Base-by-base conservation (phyloP, 805 yeast species). In the Maudiozyma serrabonitensis region DNA sequence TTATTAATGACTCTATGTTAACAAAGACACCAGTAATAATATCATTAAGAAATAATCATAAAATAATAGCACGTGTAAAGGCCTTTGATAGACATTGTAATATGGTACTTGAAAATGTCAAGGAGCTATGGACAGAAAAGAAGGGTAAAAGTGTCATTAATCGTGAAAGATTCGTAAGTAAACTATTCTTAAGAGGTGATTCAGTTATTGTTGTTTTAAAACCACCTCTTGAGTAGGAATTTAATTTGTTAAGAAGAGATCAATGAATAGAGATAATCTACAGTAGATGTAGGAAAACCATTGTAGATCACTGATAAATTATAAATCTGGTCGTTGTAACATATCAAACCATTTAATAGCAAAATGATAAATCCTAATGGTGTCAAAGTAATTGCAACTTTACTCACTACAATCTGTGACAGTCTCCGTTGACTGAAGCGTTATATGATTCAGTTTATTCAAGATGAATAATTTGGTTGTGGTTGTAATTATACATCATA, bases 71-170 rank as follows among this genome's bases (percentile, higher is more conserved):
- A 1, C 80, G 87, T 56, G 93, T 93, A 46, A 86, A 86, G 61
- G 97, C 98, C 0, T 93, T 89, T 66, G 99, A 93, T 65, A 81
- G 96, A 62, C 99, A 93, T 68, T 84, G 96, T 54, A 93, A 93
- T 67, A 79, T 93, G 85, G 83, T 93, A 9, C 71, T 93, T 52
- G 96, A 87, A 61, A 87, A 89, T 59, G 97, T 91, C 35, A 88
- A 86, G 64, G 99, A 93, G 62, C 72, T 84, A 45, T 72, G 80
- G 56, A 79, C 81, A 46, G 95, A 93, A 6, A 84, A 83, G 60
- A 80, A 79, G 56, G 82, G 84, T 48, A 80, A 83, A 58, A 74
- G 82, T 5, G 74, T 80, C 15, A 51, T 59, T 2, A 72, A 83
- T 50, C 75, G 78, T 55, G 93, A 86, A 60, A 71, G 98, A 58